Evolutionary conservation across 2,329 filamentous ascomycete species (phyloP), one percentile per base, ranked within the genome.

Genomic region (Neopestalotiopsis clavispora): DNA sequence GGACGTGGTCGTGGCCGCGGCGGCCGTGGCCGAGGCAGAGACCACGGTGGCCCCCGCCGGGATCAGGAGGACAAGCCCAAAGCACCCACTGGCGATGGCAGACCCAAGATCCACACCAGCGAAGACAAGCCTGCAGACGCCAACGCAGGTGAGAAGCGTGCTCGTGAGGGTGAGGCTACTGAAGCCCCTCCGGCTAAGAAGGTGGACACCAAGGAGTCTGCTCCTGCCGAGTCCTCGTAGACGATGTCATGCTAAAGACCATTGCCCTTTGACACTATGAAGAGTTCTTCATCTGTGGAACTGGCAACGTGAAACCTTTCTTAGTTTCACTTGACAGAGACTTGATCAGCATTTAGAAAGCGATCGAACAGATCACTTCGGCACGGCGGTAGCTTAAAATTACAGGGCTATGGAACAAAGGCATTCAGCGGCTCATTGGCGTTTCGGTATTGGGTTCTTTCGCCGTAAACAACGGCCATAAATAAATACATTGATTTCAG

Each of bases 151-250:
- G 82, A 81, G 77, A 90, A 90, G 83, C 87, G 88, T 67, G 72
- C 81, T 40, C 85, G 87, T 10, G 86, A 88, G 9, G 86, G 86
- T 38, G 81, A 76, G 59, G 77, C 74, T 38, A 73, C 76, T 4
- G 80, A 77, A n/a, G 83, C 83, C 68, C 86, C 84, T 38, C 81
- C 87, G 3, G 84, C 87, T 23, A 91, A 91, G 84, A 91, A 91
- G 82, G 84, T 89, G 56, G 87, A 91, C 71, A 80, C 77, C 76
- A 88, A 88, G 81, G 76, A 81, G 60, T 10, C 34, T 38, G 78
- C 72, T 40, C 73, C 70, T 49, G 71, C 73, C 20, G 72, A 73
- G 57, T 70, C 71, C 34, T 69, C 74, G 34, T 75, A 65, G 73
- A 56, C 66, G 67, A 32, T 49, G 12, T 14, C 12, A 38, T 30